These are phyloP conservation scores for Fraxinus sp. DNA, from an alignment of 305 asterid species.

Conservation along the genomic window DNA sequence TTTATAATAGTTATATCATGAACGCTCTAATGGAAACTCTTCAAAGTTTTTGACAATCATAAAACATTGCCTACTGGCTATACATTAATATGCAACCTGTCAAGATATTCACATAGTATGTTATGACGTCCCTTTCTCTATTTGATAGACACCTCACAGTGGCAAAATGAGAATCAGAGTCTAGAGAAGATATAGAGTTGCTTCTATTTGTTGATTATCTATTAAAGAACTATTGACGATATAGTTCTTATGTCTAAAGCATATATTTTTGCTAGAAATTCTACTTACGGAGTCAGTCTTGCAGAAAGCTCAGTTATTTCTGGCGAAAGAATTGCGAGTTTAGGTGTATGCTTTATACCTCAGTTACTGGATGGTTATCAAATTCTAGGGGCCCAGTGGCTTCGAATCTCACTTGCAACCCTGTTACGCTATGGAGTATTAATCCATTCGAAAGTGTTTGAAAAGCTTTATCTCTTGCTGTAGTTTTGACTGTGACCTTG, in stretches of 20 bases:
- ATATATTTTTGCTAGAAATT: background rate
- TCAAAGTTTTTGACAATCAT: background rate
- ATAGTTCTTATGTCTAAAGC: background rate
- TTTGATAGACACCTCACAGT: background rate
- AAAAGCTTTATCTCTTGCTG: background rate
- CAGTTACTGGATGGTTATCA: background rate
- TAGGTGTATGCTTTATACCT: too few species aligned
- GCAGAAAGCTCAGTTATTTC: background rate
- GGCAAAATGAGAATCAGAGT: background rate
- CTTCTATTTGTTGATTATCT: background rate
- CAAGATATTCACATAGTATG: background rate
- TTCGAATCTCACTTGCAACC: background rate
- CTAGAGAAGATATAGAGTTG: background rate
- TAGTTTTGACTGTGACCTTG: background rate
- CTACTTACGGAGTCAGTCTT: background rate
- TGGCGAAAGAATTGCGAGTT: too few species aligned
- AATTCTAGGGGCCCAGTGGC: background rate
- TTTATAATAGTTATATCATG: background rate
- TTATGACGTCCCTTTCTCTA: background rate
- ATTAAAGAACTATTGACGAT: background rate
- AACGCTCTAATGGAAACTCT: background rate
- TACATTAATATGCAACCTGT: background rate
- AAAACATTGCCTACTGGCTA: background rate
- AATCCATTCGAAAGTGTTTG: background rate
- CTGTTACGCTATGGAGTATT: background rate